Evolutionary conservation across 2,329 filamentous ascomycete species (phyloP).

Genomic region (Aspergillus sp.): DNA sequence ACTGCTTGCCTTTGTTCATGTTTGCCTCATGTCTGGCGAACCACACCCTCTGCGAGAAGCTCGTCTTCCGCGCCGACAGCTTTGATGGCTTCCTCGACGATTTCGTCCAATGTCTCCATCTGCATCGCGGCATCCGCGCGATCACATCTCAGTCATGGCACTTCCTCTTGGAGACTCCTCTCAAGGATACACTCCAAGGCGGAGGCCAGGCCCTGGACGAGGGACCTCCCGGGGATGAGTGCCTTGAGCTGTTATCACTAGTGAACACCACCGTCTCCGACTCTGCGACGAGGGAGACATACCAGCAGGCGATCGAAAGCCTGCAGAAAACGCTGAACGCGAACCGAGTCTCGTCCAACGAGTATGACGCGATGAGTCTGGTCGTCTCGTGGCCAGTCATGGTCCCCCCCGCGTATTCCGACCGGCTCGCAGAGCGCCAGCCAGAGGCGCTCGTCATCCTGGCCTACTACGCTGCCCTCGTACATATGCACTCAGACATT

Average conservation of each 20-base stretch:
- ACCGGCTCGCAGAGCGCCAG: neutral
- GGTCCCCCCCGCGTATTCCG: neutral
- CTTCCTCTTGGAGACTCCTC: slow-evolving; percentile 1
- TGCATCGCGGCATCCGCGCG: slow-evolving; percentile 21
- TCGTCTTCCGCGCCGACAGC: slow-evolving; percentile 9
- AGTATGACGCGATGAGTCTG: neutral
- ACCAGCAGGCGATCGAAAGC: neutral
- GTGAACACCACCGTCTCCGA: neutral
- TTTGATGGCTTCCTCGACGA: slow-evolving; percentile 19
- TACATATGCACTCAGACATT: neutral
- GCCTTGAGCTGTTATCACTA: neutral
- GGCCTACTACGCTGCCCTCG: neutral
- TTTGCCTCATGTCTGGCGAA: slow-evolving; percentile 22
- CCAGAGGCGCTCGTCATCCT: neutral
- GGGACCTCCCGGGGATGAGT: neutral
- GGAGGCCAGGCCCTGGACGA: neutral
- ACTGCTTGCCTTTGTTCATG: slow-evolving; percentile 20
- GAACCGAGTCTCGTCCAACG: neutral
- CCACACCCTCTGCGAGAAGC: slow-evolving; percentile 21
- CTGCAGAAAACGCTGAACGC: neutral
- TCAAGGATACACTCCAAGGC: neutral
- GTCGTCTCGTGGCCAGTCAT: neutral
- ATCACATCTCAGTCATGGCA: slow-evolving; percentile 14
- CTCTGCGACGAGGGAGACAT: neutral
- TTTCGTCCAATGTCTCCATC: slow-evolving; percentile 17